Evolutionary conservation across 2,329 filamentous ascomycete species (phyloP).

Genomic region (Pyricularia sp.): DNA sequence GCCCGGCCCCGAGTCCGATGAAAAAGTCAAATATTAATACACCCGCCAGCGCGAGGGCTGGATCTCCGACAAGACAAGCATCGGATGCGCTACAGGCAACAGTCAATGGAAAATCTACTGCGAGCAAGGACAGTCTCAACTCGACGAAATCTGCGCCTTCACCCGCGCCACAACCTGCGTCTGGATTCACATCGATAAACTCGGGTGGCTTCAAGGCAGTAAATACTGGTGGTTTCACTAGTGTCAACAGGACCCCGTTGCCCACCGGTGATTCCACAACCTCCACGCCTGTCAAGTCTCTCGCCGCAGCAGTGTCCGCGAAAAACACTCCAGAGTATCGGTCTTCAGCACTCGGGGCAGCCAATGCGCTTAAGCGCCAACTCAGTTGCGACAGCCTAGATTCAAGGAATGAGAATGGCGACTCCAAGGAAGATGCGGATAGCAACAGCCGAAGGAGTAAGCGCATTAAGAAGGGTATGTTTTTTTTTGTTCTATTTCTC

Average conservation of each 20-base stretch:
- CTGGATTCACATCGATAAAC: conserved; percentile 48
- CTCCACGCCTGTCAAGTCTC: conserved; percentile 50
- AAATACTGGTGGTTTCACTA: conserved; percentile 57
- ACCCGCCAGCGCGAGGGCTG: conserved; percentile 46
- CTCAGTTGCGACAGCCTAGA: conserved; percentile 51
- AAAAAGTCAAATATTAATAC: conserved; percentile 55
- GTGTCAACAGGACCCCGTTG: conserved; percentile 45
- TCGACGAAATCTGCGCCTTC: conserved; percentile 28
- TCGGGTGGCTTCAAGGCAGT: conserved; percentile 63
- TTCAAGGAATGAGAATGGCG: conserved; percentile 36
- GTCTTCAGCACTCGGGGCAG: conserved; percentile 41
- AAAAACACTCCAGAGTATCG: conserved; percentile 58
- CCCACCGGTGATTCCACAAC: conserved; percentile 39
- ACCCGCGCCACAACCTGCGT: conserved; percentile 23
- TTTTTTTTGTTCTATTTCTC: background rate
- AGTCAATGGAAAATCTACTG: conserved; percentile 24
- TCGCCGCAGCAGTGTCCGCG: conserved; percentile 51
- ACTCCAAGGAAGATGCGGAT: conserved; percentile 50
- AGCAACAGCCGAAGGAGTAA: conserved; percentile 76
- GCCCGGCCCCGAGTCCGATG: conserved; percentile 58
- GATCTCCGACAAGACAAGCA: conserved; percentile 57
- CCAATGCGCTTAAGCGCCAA: conserved; percentile 67
- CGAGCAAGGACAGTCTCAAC: background rate
- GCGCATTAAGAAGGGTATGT: conserved; percentile 75
- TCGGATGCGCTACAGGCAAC: conserved; percentile 42